Percentiles rank a stretch among this genome's conserved stretches.
These are phyloP conservation scores for Trichoderma asperelloides DNA, from an alignment of 495 filamentous ascomycete species.

Conservation along the genomic window DNA sequence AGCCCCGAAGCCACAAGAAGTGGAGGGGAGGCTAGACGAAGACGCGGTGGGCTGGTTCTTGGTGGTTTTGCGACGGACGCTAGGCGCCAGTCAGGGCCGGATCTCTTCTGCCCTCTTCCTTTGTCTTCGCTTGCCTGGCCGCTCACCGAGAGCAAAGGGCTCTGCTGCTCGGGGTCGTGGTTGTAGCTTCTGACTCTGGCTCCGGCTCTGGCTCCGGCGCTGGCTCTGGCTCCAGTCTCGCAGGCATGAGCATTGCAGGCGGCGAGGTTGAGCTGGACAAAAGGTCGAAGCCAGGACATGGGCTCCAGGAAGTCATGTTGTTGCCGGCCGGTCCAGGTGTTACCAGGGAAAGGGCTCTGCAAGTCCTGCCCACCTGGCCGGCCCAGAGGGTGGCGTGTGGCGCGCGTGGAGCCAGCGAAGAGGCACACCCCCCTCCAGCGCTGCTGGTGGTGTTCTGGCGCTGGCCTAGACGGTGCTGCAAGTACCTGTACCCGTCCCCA, in stretches of 20 bases:
- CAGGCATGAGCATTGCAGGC: neutral
- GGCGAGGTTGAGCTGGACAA: neutral
- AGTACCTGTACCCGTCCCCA: too few relatives aligned
- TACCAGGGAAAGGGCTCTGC: neutral
- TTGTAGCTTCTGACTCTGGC: neutral
- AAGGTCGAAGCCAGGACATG: neutral
- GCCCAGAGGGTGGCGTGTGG: too few relatives aligned
- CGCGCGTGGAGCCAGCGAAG: too few relatives aligned
- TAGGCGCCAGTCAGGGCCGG: neutral
- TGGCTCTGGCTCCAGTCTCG: neutral
- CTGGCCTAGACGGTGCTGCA: too few relatives aligned
- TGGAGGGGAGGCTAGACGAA: neutral
- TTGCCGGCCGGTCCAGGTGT: neutral
- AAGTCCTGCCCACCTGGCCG: too few relatives aligned
- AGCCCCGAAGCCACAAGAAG: neutral
- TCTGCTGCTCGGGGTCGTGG: neutral
- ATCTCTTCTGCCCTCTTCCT: neutral
- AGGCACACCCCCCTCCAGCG: too few relatives aligned
- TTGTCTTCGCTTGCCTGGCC: neutral
- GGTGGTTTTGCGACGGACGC: constrained; percentile 1
- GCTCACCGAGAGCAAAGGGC: too few relatives aligned
- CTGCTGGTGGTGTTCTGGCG: too few relatives aligned
- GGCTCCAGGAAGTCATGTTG: neutral
- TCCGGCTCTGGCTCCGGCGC: neutral
- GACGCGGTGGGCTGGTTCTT: neutral